A percentile compares a stretch with the other conserved stretches of the same genome.
phyloP scores from a whole-genome alignment of 345 rosid genomes.

The Eutrema japonicum region DNA sequence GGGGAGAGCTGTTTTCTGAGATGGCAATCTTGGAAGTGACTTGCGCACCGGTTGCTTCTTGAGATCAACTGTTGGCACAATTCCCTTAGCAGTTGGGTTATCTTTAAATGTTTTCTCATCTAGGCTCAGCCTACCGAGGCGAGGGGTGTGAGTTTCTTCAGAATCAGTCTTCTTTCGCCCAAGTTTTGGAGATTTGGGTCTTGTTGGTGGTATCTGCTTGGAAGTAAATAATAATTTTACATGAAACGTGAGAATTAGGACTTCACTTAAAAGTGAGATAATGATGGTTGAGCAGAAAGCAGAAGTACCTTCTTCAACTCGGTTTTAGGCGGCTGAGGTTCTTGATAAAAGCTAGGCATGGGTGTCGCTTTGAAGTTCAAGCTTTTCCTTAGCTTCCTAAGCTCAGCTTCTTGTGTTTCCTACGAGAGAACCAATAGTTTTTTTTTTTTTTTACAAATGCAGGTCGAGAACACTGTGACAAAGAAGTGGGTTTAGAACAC shows the following conservation, averaged over 20 bases:
- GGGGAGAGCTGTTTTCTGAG: conserved; percentile 63
- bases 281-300: conserved; percentile 26
- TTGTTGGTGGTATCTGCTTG: conserved; percentile 86
- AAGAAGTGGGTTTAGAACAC: conserved; percentile 28
- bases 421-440: conserved; percentile 38
- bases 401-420: conserved; percentile 99
- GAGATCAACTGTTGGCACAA: conserved; percentile 47
- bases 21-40: conserved; percentile 92
- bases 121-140: conserved; percentile 63
- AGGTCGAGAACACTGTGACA: background rate
- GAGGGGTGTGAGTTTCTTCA: conserved; percentile 54
- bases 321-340: conserved; percentile 81
- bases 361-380: conserved; percentile 97
- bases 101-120: conserved; percentile 59
- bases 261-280: conserved; percentile 2
- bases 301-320: conserved; percentile 85
- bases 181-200: conserved; percentile 97
- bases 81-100: conserved; percentile 51
- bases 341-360: conserved; percentile 97
- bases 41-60: conserved; percentile 70
- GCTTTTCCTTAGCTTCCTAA: conserved; percentile 87
- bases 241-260: background rate
- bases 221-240: conserved; percentile 21
- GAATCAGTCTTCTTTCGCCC: conserved; percentile 83
- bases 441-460: background rate